Evolutionary conservation across 1,139 yeast genomes (phyloP), one percentile per base, ranked within the genome.

Genomic region (Williopsis jadinii): DNA sequence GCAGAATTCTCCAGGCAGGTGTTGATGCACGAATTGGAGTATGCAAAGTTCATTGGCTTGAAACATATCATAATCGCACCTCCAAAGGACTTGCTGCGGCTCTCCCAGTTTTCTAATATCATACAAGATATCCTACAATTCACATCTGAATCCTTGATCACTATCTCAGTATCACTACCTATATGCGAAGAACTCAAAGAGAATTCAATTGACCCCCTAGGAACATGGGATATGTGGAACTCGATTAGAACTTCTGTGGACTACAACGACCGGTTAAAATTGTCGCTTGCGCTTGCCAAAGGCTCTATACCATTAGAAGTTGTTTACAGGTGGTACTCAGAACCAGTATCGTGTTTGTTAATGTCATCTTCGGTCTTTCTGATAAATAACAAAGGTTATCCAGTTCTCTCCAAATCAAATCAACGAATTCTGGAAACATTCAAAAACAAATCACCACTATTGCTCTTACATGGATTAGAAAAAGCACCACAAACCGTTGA

Each of bases 151-250:
- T 58, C 46, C 40, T 56, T 45, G 55, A 65, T 59, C 30, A 63
- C 43, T 37, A 61, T 54, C 32, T 73, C 59, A 53, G 68, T 63
- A 36, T 73, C 59, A 49, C 64, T 48, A 50, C 77, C 68, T 42
- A 68, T 55, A 55, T 73, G 66, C 60, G 74, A 57, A 56, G 70
- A 62, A 36, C 45, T 47, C 4, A 51, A 49, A 39, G 44, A 43
- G 61, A 46, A 39, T 59, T 12, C 64, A 57, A 15, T 43, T 12
- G 82, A 78, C 54, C 63, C 71, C 8, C 56, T 79, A 32, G 74
- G 80, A 3, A 75, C 82, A 2, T 80, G 87, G 87, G 84, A 78
- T 43, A 69, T 77, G 50, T 80, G 87, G 87, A 76, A 80, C 52
- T 68, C 82, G 1, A 70, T 80, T 10, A 62, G 85, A 26, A 64